Evolutionary conservation across 129 eudicot genomes (phyloP).

Genomic region (Flaveria linearis): DNA sequence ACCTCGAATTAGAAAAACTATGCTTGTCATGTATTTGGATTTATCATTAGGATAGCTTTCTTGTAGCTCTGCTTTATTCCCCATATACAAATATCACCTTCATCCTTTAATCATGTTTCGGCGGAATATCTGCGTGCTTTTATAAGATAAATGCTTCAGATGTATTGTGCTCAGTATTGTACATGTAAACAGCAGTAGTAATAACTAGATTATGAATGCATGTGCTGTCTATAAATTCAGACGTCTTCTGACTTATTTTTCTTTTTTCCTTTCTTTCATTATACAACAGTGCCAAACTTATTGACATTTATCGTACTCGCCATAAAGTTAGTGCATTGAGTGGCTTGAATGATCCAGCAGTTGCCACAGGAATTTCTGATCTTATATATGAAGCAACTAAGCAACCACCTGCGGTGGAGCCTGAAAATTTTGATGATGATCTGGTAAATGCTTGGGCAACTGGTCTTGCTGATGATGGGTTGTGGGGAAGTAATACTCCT

Average conservation of each 20-base stretch:
- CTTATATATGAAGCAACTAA: constrained; percentile 76
- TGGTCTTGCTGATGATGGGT: constrained; percentile 76
- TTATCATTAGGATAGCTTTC: too few species aligned
- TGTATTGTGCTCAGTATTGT: constrained; percentile 7
- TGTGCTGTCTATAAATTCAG: constrained; percentile 1
- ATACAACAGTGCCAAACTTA: constrained; percentile 67
- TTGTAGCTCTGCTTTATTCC: too few species aligned
- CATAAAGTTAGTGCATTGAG: constrained; percentile 69
- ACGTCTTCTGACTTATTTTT: constrained; percentile 6
- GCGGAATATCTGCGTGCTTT: too few species aligned
- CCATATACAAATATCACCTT: too few species aligned
- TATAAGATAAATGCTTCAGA: not conserved
- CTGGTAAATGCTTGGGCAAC: constrained; percentile 93
- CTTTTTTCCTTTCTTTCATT: not conserved
- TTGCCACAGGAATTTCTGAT: constrained; percentile 81
- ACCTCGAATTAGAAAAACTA: too few species aligned
- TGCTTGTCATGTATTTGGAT: too few species aligned
- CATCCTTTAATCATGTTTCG: too few species aligned
- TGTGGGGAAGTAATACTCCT: constrained; percentile 71
- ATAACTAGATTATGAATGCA: not conserved
- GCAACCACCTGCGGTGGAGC: constrained; percentile 43
- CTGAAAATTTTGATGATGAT: constrained; percentile 77
- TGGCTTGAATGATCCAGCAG: constrained; percentile 72
- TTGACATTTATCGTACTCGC: constrained; percentile 69
- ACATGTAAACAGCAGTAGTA: constrained; percentile 5